Percentiles rank a stretch among this genome's conserved stretches.
Evolutionary conservation across 805 yeast genomes (phyloP).

Genomic region (Metschnikowia aberdeeniae): DNA sequence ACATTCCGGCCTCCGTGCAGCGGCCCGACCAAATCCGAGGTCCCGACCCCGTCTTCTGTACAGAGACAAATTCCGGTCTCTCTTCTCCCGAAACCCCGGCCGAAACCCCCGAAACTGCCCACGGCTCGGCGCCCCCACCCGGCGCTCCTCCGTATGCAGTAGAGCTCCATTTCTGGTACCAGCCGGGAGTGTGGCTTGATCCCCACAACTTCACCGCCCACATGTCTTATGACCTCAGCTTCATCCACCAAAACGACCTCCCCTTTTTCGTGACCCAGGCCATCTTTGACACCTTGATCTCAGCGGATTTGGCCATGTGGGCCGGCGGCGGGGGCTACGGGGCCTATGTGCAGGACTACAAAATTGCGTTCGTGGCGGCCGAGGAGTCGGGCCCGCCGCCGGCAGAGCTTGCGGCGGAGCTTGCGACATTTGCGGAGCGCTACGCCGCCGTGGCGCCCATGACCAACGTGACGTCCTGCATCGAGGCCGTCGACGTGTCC

Average conservation of each 20-base stretch:
- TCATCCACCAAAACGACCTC: constrained; percentile 53
- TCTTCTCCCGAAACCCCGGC: too few relatives aligned
- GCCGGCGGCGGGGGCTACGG: neutral
- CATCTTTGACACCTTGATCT: constrained; percentile 27
- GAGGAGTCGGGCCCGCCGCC: constrained; percentile 15
- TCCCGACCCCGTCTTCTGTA: constrained; percentile 1
- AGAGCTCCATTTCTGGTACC: constrained; percentile 35
- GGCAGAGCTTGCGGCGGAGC: constrained; percentile 3
- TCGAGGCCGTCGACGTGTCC: constrained; percentile 15
- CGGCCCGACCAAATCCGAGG: constrained; percentile 1
- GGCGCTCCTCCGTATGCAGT: constrained; percentile 14
- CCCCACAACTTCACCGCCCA: constrained; percentile 35
- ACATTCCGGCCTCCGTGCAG: constrained; percentile 9
- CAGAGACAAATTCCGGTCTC: neutral
- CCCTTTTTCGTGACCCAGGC: constrained; percentile 59
- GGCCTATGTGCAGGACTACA: constrained; percentile 1
- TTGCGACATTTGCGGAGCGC: constrained; percentile 5
- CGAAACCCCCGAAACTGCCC: too few relatives aligned
- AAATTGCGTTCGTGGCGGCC: constrained; percentile 15
- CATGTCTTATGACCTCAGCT: constrained; percentile 33
- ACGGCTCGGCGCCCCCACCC: too few relatives aligned
- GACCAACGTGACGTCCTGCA: constrained; percentile 3
- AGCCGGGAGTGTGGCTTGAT: constrained; percentile 44
- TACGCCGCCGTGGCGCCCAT: constrained; percentile 6
- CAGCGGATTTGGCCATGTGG: constrained; percentile 21